phyloP scores from a whole-genome alignment of 2,329 filamentous ascomycete species.

The Fusarium algeriense region DNA sequence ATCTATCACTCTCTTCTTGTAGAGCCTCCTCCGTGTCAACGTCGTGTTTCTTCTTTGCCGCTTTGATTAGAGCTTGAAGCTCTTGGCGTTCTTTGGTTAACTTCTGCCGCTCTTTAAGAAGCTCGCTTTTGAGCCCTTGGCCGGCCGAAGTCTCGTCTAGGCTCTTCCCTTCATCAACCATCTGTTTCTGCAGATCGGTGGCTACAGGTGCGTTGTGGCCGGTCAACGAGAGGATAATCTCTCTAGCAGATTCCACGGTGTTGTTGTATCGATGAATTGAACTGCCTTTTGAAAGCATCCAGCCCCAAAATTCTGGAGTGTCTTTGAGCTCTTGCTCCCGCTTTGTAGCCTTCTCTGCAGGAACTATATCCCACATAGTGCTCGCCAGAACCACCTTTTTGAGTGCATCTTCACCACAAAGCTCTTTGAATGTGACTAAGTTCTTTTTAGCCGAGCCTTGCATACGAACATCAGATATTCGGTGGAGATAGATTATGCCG shows the following conservation, averaged over 20 bases:
- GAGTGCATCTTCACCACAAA: slow-evolving; percentile 23
- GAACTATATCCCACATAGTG: slow-evolving; percentile 26
- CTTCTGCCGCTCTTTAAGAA: slow-evolving; percentile 6
- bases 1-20: slow-evolving; percentile 20
- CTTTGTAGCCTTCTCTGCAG: neutral
- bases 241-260: slow-evolving; percentile 3
- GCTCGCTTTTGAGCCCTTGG: neutral
- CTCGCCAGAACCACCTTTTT: slow-evolving; percentile 7
- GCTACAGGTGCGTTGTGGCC: neutral
- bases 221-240: slow-evolving; percentile 2
- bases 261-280: slow-evolving; percentile 6
- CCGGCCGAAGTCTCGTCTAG: slow-evolving; percentile 19
- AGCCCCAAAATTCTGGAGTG: slow-evolving; percentile 26
- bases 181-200: slow-evolving; percentile 11
- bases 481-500: slow-evolving; percentile 33
- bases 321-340: slow-evolving; percentile 18
- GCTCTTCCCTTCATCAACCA: slow-evolving; percentile 5
- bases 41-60: neutral
- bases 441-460: slow-evolving; percentile 29
- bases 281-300: slow-evolving; percentile 25
- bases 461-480: slow-evolving; percentile 29
- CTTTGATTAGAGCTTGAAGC: slow-evolving; percentile 2
- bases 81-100: neutral
- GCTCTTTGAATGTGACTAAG: slow-evolving; percentile 17
- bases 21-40: neutral